Evolutionary conservation across 2,329 filamentous ascomycete genomes (phyloP).

Genomic region (Chaetomiaceae sp.): DNA sequence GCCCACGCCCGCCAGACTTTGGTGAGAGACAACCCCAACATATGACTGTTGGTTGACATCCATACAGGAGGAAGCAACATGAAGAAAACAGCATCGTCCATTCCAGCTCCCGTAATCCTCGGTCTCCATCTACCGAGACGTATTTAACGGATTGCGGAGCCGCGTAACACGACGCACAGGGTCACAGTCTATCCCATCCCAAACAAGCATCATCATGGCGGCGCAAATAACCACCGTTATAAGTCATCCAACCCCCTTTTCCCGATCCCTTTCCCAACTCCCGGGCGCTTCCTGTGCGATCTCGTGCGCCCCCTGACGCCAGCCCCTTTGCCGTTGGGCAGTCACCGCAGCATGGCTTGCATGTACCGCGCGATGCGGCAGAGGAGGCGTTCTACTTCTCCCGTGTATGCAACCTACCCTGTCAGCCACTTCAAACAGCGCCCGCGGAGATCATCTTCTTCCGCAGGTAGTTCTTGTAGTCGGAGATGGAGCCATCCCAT

Average conservation of each 20-base stretch:
- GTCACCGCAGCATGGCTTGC: background rate
- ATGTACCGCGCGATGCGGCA: background rate
- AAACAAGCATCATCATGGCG: constrained; percentile 6
- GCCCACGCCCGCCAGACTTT: too few relatives aligned
- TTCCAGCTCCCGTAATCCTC: constrained; percentile 10
- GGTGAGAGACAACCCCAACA: too few relatives aligned
- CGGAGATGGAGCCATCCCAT: constrained; percentile 85
- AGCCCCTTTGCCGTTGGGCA: background rate
- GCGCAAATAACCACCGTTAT: constrained; percentile 2
- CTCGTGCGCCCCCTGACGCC: background rate
- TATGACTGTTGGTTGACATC: too few relatives aligned
- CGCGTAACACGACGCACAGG: constrained; percentile 2
- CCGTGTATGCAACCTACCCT: background rate
- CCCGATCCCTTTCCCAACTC: too few relatives aligned
- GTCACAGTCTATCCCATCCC: constrained; percentile 20
- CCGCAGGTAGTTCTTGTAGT: constrained; percentile 97
- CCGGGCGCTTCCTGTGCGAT: background rate
- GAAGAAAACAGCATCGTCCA: background rate
- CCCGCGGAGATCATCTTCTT: constrained; percentile 96
- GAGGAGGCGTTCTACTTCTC: background rate
- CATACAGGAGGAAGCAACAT: background rate
- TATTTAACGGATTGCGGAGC: constrained; percentile 13
- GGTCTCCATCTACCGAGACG: constrained; percentile 1
- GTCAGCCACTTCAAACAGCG: constrained; percentile 63
- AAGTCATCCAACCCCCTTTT: constrained; percentile 7